These are phyloP conservation scores for Tolypocladium pustulatum DNA, from an alignment of 2,329 filamentous ascomycete genomes.

Conservation along the genomic window DNA sequence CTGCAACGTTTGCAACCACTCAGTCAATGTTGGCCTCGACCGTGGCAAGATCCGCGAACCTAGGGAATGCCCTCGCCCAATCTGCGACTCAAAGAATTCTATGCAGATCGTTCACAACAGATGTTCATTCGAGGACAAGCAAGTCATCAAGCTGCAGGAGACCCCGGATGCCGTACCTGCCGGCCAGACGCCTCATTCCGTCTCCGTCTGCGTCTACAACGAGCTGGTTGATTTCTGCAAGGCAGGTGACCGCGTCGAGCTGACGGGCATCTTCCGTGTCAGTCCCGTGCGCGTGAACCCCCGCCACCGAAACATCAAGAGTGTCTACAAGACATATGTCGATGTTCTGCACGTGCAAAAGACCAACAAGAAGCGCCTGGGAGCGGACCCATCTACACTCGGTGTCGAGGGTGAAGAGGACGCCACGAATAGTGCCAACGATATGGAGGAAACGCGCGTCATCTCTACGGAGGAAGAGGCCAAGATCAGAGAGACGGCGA, in stretches of 20 bases:
- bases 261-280: slow-evolving; percentile 94
- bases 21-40: slow-evolving; percentile 82
- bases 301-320: slow-evolving; percentile 83
- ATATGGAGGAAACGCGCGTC: slow-evolving; percentile 73
- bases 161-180: slow-evolving; percentile 91
- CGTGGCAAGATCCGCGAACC: slow-evolving; percentile 94
- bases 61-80: slow-evolving; percentile 72
- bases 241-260: slow-evolving; percentile 88
- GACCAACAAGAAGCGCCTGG: slow-evolving; percentile 88
- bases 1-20: slow-evolving; percentile 87
- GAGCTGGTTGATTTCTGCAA: slow-evolving; percentile 97
- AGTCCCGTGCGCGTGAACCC: slow-evolving; percentile 92
- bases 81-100: slow-evolving; percentile 79
- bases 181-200: slow-evolving; percentile 93
- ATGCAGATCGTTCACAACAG: slow-evolving; percentile 99
- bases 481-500: slow-evolving; percentile 73
- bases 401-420: slow-evolving; percentile 68
- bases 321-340: slow-evolving; percentile 95
- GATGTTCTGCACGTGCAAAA: slow-evolving; percentile 95
- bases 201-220: slow-evolving; percentile 92
- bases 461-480: slow-evolving; percentile 79
- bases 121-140: slow-evolving; percentile 90
- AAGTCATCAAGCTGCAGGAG: slow-evolving; percentile 97
- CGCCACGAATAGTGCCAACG: slow-evolving; percentile 53
- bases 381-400: slow-evolving; percentile 80